Evolutionary conservation across 2,329 filamentous ascomycete species (phyloP).

Genomic region (Botrytis byssoidea): DNA sequence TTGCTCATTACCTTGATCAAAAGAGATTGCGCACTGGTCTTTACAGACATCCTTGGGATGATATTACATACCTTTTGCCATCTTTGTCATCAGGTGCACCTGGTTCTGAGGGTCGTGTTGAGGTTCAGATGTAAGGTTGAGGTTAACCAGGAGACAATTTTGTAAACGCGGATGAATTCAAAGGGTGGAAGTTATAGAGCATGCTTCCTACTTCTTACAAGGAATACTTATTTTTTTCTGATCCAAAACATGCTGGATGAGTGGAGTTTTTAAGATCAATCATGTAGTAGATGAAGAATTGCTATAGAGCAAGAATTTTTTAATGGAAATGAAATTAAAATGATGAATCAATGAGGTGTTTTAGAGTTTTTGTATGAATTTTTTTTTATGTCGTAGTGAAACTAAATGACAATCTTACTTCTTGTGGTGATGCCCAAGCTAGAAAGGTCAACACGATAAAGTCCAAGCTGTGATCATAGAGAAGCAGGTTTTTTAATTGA

Average conservation of each 20-base stretch:
- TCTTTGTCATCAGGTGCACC: conserved; percentile 69
- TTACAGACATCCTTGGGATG: conserved; percentile 99
- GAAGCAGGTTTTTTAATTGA: background rate
- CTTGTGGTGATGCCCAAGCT: background rate
- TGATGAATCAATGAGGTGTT: background rate
- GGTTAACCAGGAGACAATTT: background rate
- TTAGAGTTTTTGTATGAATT: background rate
- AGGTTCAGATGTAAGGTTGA: conserved; percentile 65
- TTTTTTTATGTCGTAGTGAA: too few species aligned
- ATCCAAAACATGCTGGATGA: conserved; percentile 6
- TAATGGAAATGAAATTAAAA: conserved; percentile 17
- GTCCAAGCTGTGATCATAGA: background rate
- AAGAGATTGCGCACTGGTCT: conserved; percentile 98
- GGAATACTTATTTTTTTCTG: conserved; percentile 14
- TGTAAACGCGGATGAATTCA: conserved; percentile 4
- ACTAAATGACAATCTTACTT: background rate
- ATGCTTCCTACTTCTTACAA: conserved; percentile 15
- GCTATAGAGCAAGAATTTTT: conserved; percentile 17
- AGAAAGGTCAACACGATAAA: too few species aligned
- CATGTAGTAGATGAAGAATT: conserved; percentile 13
- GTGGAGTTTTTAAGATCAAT: conserved; percentile 19
- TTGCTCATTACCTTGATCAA: conserved; percentile 99
- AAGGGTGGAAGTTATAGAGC: conserved; percentile 14
- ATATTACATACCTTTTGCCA: conserved; percentile 92
- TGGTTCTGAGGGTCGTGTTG: conserved; percentile 81